Evolutionary conservation across 164 flowering plant species (phyloP).

Genomic region (Dillenia suffruticosa): DNA sequence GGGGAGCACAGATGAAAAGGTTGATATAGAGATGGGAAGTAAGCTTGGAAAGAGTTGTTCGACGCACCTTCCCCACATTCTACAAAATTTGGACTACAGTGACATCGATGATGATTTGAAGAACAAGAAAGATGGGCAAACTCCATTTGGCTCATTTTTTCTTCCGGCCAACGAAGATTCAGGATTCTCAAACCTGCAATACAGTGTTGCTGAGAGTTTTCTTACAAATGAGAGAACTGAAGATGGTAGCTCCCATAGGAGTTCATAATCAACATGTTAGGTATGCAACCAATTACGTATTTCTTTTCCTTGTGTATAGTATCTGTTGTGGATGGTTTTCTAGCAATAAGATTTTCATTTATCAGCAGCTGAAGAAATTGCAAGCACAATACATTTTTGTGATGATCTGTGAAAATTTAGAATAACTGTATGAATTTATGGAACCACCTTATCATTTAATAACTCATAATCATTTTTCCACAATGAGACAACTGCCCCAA

Average conservation of each 20-base stretch:
- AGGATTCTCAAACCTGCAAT: constrained; percentile 9
- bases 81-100: constrained; percentile 54
- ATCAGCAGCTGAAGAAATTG: too few relatives aligned
- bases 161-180: constrained; percentile 21
- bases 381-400: too few relatives aligned
- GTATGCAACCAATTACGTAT: constrained; percentile 10
- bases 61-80: constrained; percentile 43
- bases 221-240: constrained; percentile 7
- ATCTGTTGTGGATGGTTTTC: too few relatives aligned
- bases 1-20: constrained; percentile 48
- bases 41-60: constrained; percentile 20
- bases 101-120: constrained; percentile 50
- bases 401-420: too few relatives aligned
- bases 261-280: background rate
- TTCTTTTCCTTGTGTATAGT: too few relatives aligned
- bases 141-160: constrained; percentile 25
- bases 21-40: constrained; percentile 64
- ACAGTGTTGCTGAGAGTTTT: constrained; percentile 8
- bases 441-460: too few relatives aligned
- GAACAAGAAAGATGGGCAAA: constrained; percentile 28
- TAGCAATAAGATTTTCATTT: too few relatives aligned
- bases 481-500: too few relatives aligned
- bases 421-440: too few relatives aligned
- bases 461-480: too few relatives aligned
- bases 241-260: constrained; percentile 14